Evolutionary conservation across 306 rosid species (phyloP).

Genomic region (Sechiopsis laciniata): DNA sequence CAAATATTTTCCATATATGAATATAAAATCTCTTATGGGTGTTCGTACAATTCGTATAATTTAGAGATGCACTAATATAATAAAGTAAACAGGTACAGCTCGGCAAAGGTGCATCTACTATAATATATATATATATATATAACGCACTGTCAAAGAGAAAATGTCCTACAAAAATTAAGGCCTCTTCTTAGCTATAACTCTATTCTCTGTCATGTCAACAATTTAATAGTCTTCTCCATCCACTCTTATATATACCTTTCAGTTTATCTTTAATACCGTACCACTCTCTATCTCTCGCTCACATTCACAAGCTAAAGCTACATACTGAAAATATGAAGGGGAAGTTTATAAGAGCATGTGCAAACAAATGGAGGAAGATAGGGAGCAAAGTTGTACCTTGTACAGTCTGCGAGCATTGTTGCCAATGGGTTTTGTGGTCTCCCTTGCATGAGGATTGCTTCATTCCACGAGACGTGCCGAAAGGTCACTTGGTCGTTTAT

Average conservation of each 20-base stretch:
- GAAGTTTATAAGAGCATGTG: constrained; percentile 42
- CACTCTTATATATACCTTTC: constrained; percentile 45
- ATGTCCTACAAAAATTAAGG: not conserved
- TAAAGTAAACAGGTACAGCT: constrained; percentile 32
- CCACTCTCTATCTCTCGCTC: constrained; percentile 23
- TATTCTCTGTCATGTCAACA: constrained; percentile 37
- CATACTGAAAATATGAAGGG: constrained; percentile 36
- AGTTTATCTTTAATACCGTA: constrained; percentile 33
- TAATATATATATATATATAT: not conserved
- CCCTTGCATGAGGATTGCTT: constrained; percentile 38
- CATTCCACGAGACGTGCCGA: constrained; percentile 88
- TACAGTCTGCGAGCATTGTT: constrained; percentile 41
- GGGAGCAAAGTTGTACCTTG: constrained; percentile 43
- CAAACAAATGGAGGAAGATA: constrained; percentile 70
- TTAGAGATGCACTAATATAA: constrained; percentile 22
- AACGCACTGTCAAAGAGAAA: constrained; percentile 18
- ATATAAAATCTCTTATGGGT: constrained; percentile 31
- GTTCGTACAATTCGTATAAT: constrained; percentile 66
- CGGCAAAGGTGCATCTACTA: constrained; percentile 36
- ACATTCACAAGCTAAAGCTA: constrained; percentile 5
- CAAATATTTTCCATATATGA: not conserved
- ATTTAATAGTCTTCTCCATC: constrained; percentile 52
- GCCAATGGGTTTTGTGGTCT: constrained; percentile 51
- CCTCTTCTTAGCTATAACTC: constrained; percentile 36
- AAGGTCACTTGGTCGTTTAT: constrained; percentile 84